Conservation (phyloP, 2,329 filamentous ascomycete species). For the Sphaerulina musiva region DNA sequence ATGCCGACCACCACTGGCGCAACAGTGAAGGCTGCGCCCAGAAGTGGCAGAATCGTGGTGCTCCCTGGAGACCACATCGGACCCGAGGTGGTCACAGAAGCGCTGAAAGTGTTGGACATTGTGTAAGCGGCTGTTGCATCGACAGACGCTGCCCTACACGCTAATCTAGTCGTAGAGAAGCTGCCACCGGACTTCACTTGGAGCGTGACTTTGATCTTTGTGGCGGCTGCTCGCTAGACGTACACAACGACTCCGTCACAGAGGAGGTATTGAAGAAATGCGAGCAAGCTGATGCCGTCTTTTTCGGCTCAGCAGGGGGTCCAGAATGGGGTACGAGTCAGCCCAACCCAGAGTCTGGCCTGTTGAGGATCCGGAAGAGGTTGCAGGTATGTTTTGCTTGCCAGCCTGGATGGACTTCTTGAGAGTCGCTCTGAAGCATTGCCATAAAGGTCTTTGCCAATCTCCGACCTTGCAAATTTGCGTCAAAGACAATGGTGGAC, state of each 20-base stretch:
- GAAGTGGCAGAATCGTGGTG: conserved; percentile 36
- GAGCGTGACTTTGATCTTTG: conserved; percentile 33
- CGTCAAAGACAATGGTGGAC: conserved; percentile 36
- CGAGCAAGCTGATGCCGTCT: conserved; percentile 39
- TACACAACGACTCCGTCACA: conserved; percentile 42
- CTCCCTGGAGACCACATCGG: conserved; percentile 45
- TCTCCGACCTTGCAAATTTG: conserved; percentile 45
- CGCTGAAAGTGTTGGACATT: conserved; percentile 43
- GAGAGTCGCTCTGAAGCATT: not conserved
- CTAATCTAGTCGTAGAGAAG: conserved; percentile 8
- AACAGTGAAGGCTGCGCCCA: conserved; percentile 1
- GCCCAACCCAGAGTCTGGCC: conserved; percentile 43
- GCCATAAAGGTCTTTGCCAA: conserved; percentile 41
- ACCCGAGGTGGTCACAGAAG: conserved; percentile 47
- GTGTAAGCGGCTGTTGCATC: conserved; percentile 19
- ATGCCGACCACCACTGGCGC: conserved; percentile 7
- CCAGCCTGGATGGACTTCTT: not conserved
- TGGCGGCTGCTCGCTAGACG: conserved; percentile 40
- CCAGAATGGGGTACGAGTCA: conserved; percentile 41
- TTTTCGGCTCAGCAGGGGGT: conserved; percentile 46
- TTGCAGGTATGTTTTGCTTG: conserved; percentile 34
- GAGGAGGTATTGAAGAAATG: conserved; percentile 41
- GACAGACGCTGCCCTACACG: too few relatives aligned
- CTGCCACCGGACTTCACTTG: conserved; percentile 24
- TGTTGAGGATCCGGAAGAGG: conserved; percentile 37